Percentiles rank a stretch among this genome's conserved stretches.
Evolutionary conservation across 2,329 filamentous ascomycete species (phyloP).

Genomic region (Fonsecaea pugnacius): DNA sequence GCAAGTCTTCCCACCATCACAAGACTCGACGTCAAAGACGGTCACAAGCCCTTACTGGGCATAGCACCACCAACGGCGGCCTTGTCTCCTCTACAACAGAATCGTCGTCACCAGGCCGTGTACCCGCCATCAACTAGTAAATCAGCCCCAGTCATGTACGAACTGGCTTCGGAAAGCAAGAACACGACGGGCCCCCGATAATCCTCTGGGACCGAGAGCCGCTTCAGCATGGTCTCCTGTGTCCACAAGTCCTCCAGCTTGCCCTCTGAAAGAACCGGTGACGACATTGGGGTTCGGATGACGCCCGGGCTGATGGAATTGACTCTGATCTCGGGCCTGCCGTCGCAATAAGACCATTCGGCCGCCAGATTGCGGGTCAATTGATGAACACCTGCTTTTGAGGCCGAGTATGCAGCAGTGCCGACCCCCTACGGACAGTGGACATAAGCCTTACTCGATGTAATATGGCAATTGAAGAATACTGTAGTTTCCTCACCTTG

Average conservation of each 20-base stretch:
- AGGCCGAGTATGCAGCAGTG: slow-evolving; percentile 68
- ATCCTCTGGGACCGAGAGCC: slow-evolving; percentile 69
- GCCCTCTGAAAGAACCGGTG: slow-evolving; percentile 22
- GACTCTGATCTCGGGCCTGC: slow-evolving; percentile 48
- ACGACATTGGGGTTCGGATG: slow-evolving; percentile 26
- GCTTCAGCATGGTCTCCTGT: slow-evolving; percentile 80
- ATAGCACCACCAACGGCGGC: too few species aligned
- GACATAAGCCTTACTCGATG: background rate
- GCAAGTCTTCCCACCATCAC: too few species aligned
- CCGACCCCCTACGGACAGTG: background rate
- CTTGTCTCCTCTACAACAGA: too few species aligned
- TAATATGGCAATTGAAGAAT: too few species aligned
- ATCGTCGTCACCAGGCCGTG: slow-evolving; percentile 30
- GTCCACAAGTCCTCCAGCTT: slow-evolving; percentile 65
- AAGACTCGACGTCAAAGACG: too few species aligned
- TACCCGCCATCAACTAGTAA: slow-evolving; percentile 78
- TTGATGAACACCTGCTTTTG: slow-evolving; percentile 70
- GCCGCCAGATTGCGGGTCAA: slow-evolving; percentile 66
- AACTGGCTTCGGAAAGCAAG: slow-evolving; percentile 76
- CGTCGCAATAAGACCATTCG: slow-evolving; percentile 66
- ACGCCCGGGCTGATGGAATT: slow-evolving; percentile 57
- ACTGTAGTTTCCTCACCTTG: slow-evolving; percentile 23
- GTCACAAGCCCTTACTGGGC: too few species aligned
- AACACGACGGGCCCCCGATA: slow-evolving; percentile 69
- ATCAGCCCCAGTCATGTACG: slow-evolving; percentile 76